A percentile compares a stretch with the other conserved stretches of the same genome.
Evolutionary conservation across 495 filamentous ascomycete genomes (phyloP).

Genomic region (Xanthoparmelia taractica): DNA sequence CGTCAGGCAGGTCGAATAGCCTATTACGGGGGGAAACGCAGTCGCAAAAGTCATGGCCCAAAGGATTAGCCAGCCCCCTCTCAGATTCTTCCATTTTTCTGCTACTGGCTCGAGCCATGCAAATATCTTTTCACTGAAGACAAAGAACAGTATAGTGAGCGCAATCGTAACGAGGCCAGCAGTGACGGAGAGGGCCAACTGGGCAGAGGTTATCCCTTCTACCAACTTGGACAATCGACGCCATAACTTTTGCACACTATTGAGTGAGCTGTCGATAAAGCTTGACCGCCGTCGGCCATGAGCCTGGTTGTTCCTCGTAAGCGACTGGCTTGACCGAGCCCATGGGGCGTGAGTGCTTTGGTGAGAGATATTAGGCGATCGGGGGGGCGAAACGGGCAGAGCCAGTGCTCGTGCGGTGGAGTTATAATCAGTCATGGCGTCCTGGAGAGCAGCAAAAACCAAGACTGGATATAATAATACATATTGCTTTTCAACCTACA

Average conservation of each 20-base stretch:
- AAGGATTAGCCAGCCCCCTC: conserved; percentile 67
- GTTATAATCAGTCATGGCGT: conserved; percentile 33
- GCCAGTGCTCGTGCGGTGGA: conserved; percentile 60
- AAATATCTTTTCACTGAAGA: conserved; percentile 74
- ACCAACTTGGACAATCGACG: conserved; percentile 30
- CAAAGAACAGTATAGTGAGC: conserved; percentile 56
- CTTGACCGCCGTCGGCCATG: conserved; percentile 32
- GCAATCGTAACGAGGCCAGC: conserved; percentile 43
- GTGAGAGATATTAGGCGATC: conserved; percentile 32
- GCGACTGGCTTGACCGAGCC: conserved; percentile 37
- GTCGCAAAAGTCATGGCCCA: conserved; percentile 70
- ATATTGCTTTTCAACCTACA: neutral
- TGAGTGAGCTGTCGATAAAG: conserved; percentile 41
- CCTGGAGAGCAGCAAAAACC: neutral
- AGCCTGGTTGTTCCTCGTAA: conserved; percentile 16
- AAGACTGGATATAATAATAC: neutral
- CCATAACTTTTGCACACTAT: conserved; percentile 36
- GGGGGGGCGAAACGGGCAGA: conserved; percentile 46
- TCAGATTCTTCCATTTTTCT: conserved; percentile 59
- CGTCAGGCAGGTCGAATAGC: conserved; percentile 81
- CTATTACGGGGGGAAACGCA: conserved; percentile 85
- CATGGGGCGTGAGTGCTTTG: conserved; percentile 32
- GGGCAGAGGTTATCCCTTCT: conserved; percentile 51
- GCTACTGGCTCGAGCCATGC: conserved; percentile 61
- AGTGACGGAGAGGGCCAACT: conserved; percentile 51